Percentiles rank a stretch among this genome's conserved stretches.
Conservation (phyloP, 495 filamentous ascomycete species). For the Neurospora terricola region DNA sequence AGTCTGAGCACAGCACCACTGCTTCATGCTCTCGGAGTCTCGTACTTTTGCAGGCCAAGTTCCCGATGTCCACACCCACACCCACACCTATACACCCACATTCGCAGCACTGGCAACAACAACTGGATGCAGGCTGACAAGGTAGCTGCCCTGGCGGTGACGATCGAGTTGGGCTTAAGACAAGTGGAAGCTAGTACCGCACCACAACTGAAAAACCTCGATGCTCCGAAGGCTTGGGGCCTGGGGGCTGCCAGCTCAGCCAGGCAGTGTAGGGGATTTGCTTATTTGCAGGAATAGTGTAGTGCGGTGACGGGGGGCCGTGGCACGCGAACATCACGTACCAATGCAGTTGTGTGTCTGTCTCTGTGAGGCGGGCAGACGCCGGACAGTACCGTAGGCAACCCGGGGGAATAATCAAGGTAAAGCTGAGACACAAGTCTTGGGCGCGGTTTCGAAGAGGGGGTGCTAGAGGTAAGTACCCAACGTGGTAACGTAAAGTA, state of each 20-base stretch:
- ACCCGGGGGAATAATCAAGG: not conserved
- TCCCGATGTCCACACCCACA: not conserved
- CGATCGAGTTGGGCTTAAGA: not conserved
- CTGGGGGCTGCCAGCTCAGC: not conserved
- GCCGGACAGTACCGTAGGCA: not conserved
- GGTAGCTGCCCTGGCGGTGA: not conserved
- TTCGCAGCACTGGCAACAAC: not conserved
- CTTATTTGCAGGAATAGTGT: not conserved
- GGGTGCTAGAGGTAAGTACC: not conserved
- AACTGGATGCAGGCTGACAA: not conserved
- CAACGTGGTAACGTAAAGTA: not conserved
- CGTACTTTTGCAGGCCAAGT: not conserved
- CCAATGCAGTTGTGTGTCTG: not conserved
- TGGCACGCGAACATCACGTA: not conserved
- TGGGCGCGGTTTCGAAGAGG: not conserved
- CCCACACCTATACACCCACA: not conserved
- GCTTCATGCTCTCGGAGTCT: not conserved
- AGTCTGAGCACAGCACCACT: not conserved
- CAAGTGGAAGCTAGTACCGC: not conserved
- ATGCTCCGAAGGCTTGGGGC: not conserved
- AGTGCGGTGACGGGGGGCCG: not conserved
- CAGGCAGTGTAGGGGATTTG: not conserved
- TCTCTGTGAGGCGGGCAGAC: not conserved
- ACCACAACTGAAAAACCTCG: not conserved
- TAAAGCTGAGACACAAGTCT: not conserved